A percentile compares a stretch with the other conserved stretches of the same genome.
These are phyloP conservation scores for Colletotrichum salicis DNA, from an alignment of 2,329 filamentous ascomycete genomes.

Conservation along the genomic window DNA sequence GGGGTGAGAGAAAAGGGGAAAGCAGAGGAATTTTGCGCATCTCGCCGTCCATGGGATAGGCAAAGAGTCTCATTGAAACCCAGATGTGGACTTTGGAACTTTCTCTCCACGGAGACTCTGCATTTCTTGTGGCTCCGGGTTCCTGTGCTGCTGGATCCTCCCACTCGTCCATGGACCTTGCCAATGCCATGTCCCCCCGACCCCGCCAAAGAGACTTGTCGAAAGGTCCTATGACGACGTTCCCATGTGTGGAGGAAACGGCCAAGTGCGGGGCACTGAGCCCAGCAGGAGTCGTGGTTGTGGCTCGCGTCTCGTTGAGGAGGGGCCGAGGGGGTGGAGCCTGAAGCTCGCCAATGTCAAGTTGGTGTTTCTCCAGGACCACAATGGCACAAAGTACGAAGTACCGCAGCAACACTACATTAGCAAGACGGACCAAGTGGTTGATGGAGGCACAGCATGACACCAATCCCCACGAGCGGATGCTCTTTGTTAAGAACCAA, in stretches of 20 bases:
- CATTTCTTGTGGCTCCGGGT: neutral
- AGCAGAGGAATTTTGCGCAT: conserved; percentile 12
- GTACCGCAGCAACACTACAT: conserved; percentile 11
- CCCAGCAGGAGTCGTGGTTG: conserved; percentile 14
- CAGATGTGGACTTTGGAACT: neutral
- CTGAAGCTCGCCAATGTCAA: conserved; percentile 10
- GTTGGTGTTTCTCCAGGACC: conserved; percentile 25
- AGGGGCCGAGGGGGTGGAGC: conserved; percentile 25
- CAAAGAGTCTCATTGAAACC: neutral
- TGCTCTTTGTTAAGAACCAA: neutral
- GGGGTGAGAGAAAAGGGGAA: neutral
- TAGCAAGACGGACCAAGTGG: neutral
- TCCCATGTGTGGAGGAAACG: conserved; percentile 31
- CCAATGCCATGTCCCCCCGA: conserved; percentile 12
- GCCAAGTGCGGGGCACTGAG: conserved; percentile 30
- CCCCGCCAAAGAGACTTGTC: conserved; percentile 33
- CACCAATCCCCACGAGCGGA: neutral
- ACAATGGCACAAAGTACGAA: neutral
- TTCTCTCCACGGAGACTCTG: neutral
- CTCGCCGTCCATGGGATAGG: conserved; percentile 3
- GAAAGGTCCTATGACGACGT: conserved; percentile 33
- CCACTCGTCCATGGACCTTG: neutral
- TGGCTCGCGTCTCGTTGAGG: conserved; percentile 23
- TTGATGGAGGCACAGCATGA: neutral
- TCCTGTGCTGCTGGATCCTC: neutral